phyloP scores from a whole-genome alignment of 106 monocot species.

The Acanthochlamys bracteata region DNA sequence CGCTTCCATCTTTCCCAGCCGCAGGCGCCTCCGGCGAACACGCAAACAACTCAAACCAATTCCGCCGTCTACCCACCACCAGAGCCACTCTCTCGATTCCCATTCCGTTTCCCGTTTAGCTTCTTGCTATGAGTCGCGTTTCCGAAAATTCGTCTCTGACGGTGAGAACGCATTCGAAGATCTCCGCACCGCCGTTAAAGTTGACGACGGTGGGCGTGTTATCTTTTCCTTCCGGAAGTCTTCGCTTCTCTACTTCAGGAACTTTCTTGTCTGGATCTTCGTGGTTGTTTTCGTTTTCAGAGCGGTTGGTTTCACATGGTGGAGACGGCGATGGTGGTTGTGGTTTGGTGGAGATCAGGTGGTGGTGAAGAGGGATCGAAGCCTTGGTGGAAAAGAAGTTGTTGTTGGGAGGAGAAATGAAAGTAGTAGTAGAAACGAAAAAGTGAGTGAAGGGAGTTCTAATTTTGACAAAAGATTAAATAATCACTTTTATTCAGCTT shows the following conservation, averaged over 20 bases:
- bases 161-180: constrained; percentile 54
- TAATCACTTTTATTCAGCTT: constrained; percentile 30
- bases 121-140: constrained; percentile 11
- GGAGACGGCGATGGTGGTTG: constrained; percentile 8
- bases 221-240: constrained; percentile 67
- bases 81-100: constrained; percentile 12
- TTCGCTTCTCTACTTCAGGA: constrained; percentile 44
- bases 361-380: constrained; percentile 65
- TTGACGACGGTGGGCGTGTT: constrained; percentile 34
- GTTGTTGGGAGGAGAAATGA: constrained; percentile 45
- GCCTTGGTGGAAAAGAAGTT: constrained; percentile 83
- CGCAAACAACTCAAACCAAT: too few species aligned
- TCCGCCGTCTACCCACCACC: constrained; percentile 1
- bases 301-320: constrained; percentile 18
- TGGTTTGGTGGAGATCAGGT: constrained; percentile 6
- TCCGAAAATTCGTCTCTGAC: constrained; percentile 34
- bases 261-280: constrained; percentile 31
- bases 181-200: constrained; percentile 35
- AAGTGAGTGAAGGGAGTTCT: constrained; percentile 14
- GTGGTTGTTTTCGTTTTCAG: constrained; percentile 21
- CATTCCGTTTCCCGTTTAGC: constrained; percentile 9
- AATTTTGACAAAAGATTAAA: background rate
- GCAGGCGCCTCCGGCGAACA: constrained; percentile 2
- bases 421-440: background rate
- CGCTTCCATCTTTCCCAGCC: background rate